Evolutionary conservation across 768 basidiomycete species (phyloP), one percentile per base, ranked within the genome.

Genomic region (Infundibulicybe gibba): DNA sequence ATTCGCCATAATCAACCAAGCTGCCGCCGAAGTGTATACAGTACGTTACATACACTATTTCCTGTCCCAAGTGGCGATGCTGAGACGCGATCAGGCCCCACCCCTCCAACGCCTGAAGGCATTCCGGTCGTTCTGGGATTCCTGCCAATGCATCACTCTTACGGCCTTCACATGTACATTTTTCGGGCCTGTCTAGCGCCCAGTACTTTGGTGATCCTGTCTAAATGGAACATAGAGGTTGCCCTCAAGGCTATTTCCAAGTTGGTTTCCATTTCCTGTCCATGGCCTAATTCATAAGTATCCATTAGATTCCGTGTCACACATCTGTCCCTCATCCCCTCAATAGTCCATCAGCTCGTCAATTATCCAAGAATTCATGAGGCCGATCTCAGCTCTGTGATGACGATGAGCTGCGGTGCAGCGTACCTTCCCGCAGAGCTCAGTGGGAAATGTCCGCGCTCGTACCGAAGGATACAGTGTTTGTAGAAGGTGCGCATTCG

Each of bases 131-230:
- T 53, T 1, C 71, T 90, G 39, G 81, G 71, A 0, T 80, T 81
- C 49, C 63, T 90, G 1, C 88, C 88, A 0, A 67, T 89, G 33
- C 79, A 87, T 52, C 88, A 90, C 51, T 65, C 72, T 1, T 87
- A 79, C 53, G 89, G 77, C 1, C 66, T 87, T n/a, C 75, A 84
- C 46, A 44, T 64, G 1, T 71, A 74, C 49, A 61, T 66, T 9
- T 74, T 88, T 58, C 75, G 77, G 16, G 51, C 68, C 0, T 73
- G 80, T 41, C 53, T 78, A 12, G 15, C 54, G 1, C 81, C 76
- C 0, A 47, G 51, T 8, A 83, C 85, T 0, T 43, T 72, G 2
- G 61, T 87, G 10, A 60, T 88, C 37, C 58, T 88, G n/a, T 70
- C 77, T 0, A 71, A 68, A 45, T 90, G 87, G 86, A 72, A 81